phyloP scores from a whole-genome alignment of 2,329 filamentous ascomycete species.

The Aspergillus persii region DNA sequence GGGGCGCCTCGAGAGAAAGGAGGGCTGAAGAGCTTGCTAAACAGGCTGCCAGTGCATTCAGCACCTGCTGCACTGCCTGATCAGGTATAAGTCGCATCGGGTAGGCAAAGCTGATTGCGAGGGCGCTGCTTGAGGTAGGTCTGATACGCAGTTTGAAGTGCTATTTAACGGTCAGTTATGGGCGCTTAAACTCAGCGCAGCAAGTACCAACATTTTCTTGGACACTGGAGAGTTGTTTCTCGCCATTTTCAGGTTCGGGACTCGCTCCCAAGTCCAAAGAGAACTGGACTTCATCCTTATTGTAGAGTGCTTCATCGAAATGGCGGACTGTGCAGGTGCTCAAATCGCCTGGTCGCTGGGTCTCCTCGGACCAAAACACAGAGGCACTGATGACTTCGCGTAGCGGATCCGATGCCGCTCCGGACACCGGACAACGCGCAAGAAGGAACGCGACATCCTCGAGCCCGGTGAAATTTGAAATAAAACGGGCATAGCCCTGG shows the following conservation, averaged over 20 bases:
- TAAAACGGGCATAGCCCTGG: slow-evolving; percentile 25
- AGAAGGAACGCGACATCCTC: slow-evolving; percentile 27
- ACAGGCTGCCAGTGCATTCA: slow-evolving; percentile 15
- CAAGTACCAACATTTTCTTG: slow-evolving; percentile 14
- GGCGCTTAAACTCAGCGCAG: background rate
- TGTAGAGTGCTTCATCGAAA: slow-evolving; percentile 8
- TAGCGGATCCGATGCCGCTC: background rate
- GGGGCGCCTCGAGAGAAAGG: background rate
- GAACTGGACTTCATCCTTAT: slow-evolving; percentile 22
- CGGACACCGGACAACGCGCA: slow-evolving; percentile 7
- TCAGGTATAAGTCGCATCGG: slow-evolving; percentile 18
- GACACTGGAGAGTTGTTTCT: slow-evolving; percentile 1
- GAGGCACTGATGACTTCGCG: slow-evolving; percentile 16
- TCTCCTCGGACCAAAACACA: background rate
- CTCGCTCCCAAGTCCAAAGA: slow-evolving; percentile 16
- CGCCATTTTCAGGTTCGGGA: slow-evolving; percentile 17
- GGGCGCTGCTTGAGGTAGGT: background rate
- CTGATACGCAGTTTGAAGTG: slow-evolving; percentile 16
- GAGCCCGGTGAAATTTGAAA: slow-evolving; percentile 23
- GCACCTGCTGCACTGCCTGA: slow-evolving; percentile 19
- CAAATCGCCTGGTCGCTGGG: background rate
- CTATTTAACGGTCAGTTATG: slow-evolving; percentile 13
- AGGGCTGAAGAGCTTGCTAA: slow-evolving; percentile 15
- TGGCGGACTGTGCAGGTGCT: slow-evolving; percentile 11
- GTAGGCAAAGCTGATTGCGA: slow-evolving; percentile 19